phyloP scores from a whole-genome alignment of 2,329 filamentous ascomycete genomes.

The Phyllosticta capitalensis region DNA sequence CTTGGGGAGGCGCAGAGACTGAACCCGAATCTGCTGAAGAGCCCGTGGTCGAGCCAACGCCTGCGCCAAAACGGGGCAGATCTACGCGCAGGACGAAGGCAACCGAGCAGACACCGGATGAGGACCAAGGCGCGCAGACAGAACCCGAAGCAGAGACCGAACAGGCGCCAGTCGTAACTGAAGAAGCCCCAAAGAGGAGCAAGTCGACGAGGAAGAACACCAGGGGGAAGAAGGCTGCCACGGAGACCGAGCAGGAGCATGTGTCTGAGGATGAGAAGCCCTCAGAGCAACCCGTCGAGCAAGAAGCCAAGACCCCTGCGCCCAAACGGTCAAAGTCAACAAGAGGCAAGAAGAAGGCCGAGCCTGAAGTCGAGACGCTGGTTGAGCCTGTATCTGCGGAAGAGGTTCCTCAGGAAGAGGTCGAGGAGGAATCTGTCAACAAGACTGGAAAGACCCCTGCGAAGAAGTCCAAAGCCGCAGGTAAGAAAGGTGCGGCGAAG shows the following conservation, averaged over 20 bases:
- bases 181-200: neutral
- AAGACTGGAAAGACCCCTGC: slow-evolving; percentile 5
- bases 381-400: slow-evolving; percentile 13
- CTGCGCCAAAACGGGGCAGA: neutral
- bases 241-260: slow-evolving; percentile 12
- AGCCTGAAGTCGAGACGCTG: slow-evolving; percentile 16
- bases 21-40: neutral
- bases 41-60: neutral
- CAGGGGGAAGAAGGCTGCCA: slow-evolving; percentile 14
- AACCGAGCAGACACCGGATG: neutral
- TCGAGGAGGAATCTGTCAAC: neutral
- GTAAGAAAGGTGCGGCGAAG: neutral
- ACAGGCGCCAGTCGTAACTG: neutral
- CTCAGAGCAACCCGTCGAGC: neutral
- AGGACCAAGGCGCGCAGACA: neutral
- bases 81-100: neutral
- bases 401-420: slow-evolving; percentile 12
- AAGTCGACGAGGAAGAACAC: neutral
- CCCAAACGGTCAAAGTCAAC: slow-evolving; percentile 5
- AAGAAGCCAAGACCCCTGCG: neutral
- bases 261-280: neutral
- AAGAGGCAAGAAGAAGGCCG: slow-evolving; percentile 5
- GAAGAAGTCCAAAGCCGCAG: slow-evolving; percentile 3
- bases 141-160: neutral
- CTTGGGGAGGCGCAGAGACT: neutral